phyloP scores from a whole-genome alignment of 1,139 yeast genomes.

The Taphrina sp. region DNA sequence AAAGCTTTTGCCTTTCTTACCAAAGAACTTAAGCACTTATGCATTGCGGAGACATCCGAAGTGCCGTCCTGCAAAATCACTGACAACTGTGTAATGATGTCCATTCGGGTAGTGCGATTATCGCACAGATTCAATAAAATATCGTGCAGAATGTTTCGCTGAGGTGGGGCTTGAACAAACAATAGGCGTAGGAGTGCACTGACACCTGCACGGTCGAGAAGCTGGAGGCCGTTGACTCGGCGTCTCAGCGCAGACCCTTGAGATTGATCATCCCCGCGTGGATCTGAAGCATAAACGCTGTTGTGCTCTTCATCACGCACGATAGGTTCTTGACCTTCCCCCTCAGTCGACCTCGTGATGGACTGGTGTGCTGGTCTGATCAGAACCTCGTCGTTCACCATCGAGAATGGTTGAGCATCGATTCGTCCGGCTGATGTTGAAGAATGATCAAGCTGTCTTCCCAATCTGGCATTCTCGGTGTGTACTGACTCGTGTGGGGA shows the following conservation, averaged over 20 bases:
- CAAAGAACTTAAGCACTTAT: constrained; percentile 64
- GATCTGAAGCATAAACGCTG: background rate
- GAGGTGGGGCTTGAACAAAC: constrained; percentile 69
- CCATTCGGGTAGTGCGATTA: constrained; percentile 75
- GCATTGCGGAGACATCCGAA: constrained; percentile 59
- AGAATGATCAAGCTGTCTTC: constrained; percentile 43
- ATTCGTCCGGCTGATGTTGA: constrained; percentile 45
- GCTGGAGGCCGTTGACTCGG: constrained; percentile 43
- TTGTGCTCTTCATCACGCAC: background rate
- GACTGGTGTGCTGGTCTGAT: no score
- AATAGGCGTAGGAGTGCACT: constrained; percentile 68
- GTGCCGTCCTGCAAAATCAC: constrained; percentile 75
- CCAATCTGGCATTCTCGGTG: no score
- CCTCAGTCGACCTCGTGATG: no score
- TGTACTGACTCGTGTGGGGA: background rate
- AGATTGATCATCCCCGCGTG: no score
- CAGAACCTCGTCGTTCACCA: constrained; percentile 44
- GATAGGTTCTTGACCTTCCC: background rate
- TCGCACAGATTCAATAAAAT: constrained; percentile 67
- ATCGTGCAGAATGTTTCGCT: constrained; percentile 65
- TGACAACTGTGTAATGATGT: constrained; percentile 67
- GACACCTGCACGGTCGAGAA: constrained; percentile 74
- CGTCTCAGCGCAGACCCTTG: no score
- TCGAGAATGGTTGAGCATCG: constrained; percentile 44
- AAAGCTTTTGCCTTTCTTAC: constrained; percentile 42